Base-by-base conservation (phyloP, 2,329 filamentous ascomycete genomes). In the Nothophoma quercina region DNA sequence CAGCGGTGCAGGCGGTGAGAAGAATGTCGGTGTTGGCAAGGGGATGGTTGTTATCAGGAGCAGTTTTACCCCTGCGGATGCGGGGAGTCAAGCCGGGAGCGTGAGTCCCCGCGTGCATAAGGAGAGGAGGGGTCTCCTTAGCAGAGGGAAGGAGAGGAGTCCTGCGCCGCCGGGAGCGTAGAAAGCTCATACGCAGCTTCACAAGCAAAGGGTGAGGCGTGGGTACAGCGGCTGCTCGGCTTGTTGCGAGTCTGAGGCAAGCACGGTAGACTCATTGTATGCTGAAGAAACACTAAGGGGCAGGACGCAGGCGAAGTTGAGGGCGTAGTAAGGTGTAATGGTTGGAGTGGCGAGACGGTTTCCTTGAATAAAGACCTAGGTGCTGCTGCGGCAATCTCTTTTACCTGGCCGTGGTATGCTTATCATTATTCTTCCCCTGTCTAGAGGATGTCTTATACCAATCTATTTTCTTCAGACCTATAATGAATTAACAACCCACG, bases 31-130 rank as follows among this genome's bases (percentile, higher is more conserved):
- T 26, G 87, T 93, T 21, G 93, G 93, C 10, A 81, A 78, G 28
- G 92, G 91, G 19, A 83, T 77, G 1, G 88, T 97, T 1, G 80
- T 85, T 0, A 72, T 97, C 38, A 88, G 86, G 78, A 95, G 88
- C 70, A 85, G 79, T 46, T 97, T 96, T 67, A 78, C 78, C 21
- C 75, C 76, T 0, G 76, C 79, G 1, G 87, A 73, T 33, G 58
- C 55, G 16, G 52, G 15, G 8, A 69, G 68, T 35, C 51, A 44
- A 13, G 53, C 50, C 45, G 78, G 76, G 12, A 74, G 74, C 28
- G 66, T 68, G 59, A 65, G 63, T 33, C 64, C 64, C 0, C 23
- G 58, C 9, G 42, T 56, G 2, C 38, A 44, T 2, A 55, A 47
- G 22, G 50, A 52, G 28, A 73, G 78, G 40, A 75, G 79, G 47